Percentiles rank a stretch among this genome's conserved stretches.
Conservation (phyloP, 2,329 filamentous ascomycete species). For the Apiospora hydei region DNA sequence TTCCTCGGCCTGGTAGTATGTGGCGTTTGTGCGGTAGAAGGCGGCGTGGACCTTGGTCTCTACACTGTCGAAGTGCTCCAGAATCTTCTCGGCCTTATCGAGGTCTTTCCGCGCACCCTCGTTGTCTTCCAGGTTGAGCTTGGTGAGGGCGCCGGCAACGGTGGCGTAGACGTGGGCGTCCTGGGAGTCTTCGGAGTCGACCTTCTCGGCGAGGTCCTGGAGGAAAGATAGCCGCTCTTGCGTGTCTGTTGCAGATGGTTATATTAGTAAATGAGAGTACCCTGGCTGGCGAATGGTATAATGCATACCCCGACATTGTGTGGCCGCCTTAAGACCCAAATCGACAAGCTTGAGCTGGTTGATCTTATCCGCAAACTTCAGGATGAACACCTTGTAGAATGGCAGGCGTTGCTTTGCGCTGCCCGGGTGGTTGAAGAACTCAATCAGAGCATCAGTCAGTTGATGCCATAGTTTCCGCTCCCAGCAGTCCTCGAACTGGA, state of each 20-base stretch:
- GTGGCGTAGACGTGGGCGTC: slow-evolving; percentile 95
- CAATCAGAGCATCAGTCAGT: slow-evolving; percentile 85
- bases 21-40: slow-evolving; percentile 94
- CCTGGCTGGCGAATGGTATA: neutral
- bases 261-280: neutral
- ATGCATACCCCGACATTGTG: slow-evolving; percentile 76
- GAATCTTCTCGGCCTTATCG: slow-evolving; percentile 83
- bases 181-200: slow-evolving; percentile 90
- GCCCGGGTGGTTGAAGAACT: slow-evolving; percentile 84
- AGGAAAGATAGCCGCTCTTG: slow-evolving; percentile 87
- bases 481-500: slow-evolving; percentile 96
- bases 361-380: slow-evolving; percentile 97
- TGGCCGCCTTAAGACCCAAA: slow-evolving; percentile 84
- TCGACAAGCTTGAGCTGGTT: slow-evolving; percentile 98
- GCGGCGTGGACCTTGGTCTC: slow-evolving; percentile 95
- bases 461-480: slow-evolving; percentile 99
- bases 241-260: slow-evolving; percentile 67
- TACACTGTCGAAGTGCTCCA: slow-evolving; percentile 93
- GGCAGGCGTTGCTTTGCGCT: slow-evolving; percentile 85
- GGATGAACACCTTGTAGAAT: slow-evolving; percentile 93
- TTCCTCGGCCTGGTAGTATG: slow-evolving; percentile 91
- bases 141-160: slow-evolving; percentile 86
- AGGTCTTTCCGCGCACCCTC: slow-evolving; percentile 87
- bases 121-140: slow-evolving; percentile 79
- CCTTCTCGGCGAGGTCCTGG: slow-evolving; percentile 81